phyloP scores from a whole-genome alignment of 305 asterid genomes.

The Rubia occidens region DNA sequence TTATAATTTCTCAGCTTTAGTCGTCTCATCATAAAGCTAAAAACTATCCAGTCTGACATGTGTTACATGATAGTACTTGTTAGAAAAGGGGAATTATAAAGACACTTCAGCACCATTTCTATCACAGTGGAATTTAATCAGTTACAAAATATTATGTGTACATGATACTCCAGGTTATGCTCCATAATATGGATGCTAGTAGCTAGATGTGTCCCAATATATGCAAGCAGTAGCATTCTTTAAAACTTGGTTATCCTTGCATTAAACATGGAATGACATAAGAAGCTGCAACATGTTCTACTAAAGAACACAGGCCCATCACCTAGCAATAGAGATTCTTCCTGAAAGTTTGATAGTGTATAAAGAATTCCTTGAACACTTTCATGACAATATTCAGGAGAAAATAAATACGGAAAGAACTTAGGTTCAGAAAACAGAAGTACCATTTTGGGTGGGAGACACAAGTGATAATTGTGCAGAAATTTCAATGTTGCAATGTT shows the following conservation, averaged over 20 bases:
- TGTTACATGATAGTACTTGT: too few relatives aligned
- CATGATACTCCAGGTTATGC: neutral
- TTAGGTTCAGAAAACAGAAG: slow-evolving; percentile 9
- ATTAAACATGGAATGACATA: neutral
- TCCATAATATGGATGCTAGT: neutral
- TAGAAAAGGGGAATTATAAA: neutral
- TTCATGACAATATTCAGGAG: neutral
- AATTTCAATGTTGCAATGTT: slow-evolving; percentile 92
- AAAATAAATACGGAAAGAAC: slow-evolving; percentile 4
- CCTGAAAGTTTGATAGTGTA: neutral
- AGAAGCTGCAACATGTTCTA: neutral
- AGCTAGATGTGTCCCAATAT: neutral
- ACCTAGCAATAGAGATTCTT: neutral
- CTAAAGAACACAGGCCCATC: neutral
- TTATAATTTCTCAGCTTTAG: neutral
- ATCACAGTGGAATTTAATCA: neutral
- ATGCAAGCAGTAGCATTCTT: neutral
- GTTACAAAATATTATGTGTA: neutral
- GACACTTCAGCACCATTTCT: neutral
- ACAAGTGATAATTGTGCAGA: slow-evolving; percentile 67
- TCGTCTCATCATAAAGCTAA: neutral
- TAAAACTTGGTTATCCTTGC: neutral
- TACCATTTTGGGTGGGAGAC: slow-evolving; percentile 69
- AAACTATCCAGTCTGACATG: neutral
- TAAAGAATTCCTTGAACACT: neutral